Conservation (phyloP, 495 filamentous ascomycete genomes). For the Trypethelium eluteriae region DNA sequence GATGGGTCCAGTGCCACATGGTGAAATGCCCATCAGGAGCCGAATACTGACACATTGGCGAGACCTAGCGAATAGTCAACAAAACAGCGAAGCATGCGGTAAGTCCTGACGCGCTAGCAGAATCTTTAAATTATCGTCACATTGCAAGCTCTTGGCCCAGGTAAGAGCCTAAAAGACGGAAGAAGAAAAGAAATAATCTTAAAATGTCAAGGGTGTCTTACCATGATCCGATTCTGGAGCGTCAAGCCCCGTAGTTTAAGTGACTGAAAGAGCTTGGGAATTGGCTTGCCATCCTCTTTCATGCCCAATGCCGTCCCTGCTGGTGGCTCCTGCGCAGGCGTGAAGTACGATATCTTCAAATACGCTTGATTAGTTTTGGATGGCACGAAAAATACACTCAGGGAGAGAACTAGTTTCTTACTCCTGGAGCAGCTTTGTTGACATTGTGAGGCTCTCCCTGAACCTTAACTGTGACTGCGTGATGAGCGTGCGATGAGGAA, state of each 20-base stretch:
- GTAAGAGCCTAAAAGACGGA: no score
- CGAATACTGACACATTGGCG: conserved; percentile 28
- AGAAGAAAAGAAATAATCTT: no score
- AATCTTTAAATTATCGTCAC: background rate
- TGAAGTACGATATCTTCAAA: conserved; percentile 53
- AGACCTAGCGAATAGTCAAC: conserved; percentile 12
- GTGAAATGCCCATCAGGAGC: conserved; percentile 26
- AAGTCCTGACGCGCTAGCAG: background rate
- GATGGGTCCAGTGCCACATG: conserved; percentile 24
- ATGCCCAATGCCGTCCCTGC: conserved; percentile 58
- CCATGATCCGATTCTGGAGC: conserved; percentile 29
- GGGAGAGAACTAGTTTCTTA: background rate
- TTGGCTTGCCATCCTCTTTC: conserved; percentile 45
- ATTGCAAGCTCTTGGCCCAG: no score
- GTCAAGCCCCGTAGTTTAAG: conserved; percentile 27
- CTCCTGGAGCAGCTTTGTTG: conserved; percentile 23
- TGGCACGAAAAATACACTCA: no score
- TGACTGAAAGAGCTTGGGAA: conserved; percentile 60
- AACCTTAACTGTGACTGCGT: conserved; percentile 3
- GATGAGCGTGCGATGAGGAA: conserved; percentile 2
- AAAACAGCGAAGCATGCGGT: background rate
- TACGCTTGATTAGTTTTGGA: background rate
- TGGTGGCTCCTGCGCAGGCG: conserved; percentile 56
- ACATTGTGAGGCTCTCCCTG: conserved; percentile 18
- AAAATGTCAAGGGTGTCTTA: background rate